Evolutionary conservation across 2,329 filamentous ascomycete genomes (phyloP).

Genomic region (Triangularia setosa): DNA sequence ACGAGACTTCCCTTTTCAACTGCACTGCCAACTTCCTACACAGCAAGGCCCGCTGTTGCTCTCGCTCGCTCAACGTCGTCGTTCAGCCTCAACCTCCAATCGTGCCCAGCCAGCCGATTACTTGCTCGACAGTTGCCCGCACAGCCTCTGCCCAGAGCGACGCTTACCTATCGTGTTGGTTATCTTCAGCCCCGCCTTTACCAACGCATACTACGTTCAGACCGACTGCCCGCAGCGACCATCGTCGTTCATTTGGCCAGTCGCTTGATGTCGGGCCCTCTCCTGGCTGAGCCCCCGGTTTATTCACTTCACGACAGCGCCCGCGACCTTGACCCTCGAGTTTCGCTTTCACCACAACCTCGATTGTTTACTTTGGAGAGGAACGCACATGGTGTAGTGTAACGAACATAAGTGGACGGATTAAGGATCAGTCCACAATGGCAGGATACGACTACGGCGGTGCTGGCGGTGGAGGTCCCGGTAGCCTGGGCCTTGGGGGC

Average conservation of each 20-base stretch:
- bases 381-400: conserved; percentile 17
- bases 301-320: conserved; percentile 10
- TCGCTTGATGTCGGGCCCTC: conserved; percentile 16
- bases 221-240: background rate
- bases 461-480: conserved; percentile 34
- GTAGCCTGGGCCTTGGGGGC: conserved; percentile 32
- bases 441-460: conserved; percentile 44
- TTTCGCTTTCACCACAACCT: conserved; percentile 7
- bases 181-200: background rate
- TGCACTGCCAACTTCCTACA: background rate
- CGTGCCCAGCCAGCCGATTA: conserved; percentile 8
- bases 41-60: background rate
- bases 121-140: background rate
- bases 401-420: conserved; percentile 19
- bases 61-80: conserved; percentile 6
- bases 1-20: conserved; percentile 4
- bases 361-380: conserved; percentile 1
- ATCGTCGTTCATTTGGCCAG: background rate
- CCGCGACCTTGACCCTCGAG: conserved; percentile 9
- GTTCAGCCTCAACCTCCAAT: conserved; percentile 17
- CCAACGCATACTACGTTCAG: background rate
- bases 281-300: conserved; percentile 8
- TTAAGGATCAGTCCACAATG: conserved; percentile 27
- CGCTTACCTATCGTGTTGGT: conserved; percentile 5
- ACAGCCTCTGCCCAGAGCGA: conserved; percentile 12